A percentile compares a stretch with the other conserved stretches of the same genome.
Evolutionary conservation across 1,284 basidiomycete genomes (phyloP).

Genomic region (Puccinia novopanici): DNA sequence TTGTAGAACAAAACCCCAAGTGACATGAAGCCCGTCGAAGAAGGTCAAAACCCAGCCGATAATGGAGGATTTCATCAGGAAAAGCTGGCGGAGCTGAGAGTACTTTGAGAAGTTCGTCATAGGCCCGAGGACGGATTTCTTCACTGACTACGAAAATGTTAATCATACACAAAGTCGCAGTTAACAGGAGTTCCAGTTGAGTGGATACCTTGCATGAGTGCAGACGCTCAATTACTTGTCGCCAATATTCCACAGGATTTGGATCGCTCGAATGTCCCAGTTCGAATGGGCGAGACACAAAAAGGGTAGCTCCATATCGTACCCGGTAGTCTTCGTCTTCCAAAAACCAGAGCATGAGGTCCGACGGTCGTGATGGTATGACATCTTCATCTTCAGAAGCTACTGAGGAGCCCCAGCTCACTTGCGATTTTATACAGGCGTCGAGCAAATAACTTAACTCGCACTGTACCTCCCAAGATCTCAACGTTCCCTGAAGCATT

Average conservation of each 20-base stretch:
- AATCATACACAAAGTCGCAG: constrained; percentile 73
- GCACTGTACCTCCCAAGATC: constrained; percentile 31
- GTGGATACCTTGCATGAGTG: not conserved
- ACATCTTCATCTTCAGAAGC: constrained; percentile 5
- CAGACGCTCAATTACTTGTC: constrained; percentile 25
- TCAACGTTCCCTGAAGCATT: constrained; percentile 25
- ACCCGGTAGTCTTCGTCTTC: constrained; percentile 46
- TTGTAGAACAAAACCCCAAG: constrained; percentile 70
- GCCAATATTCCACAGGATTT: constrained; percentile 35
- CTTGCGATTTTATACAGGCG: constrained; percentile 13
- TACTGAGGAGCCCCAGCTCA: constrained; percentile 24
- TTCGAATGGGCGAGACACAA: constrained; percentile 38
- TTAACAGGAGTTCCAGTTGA: constrained; percentile 72
- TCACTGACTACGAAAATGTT: constrained; percentile 83
- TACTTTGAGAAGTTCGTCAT: constrained; percentile 82
- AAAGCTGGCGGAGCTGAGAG: constrained; percentile 42
- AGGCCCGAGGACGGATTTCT: constrained; percentile 76
- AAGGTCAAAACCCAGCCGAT: constrained; percentile 68
- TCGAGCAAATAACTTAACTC: constrained; percentile 34
- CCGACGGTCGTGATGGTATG: constrained; percentile 3
- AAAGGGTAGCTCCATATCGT: constrained; percentile 30
- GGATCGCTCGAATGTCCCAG: constrained; percentile 1
- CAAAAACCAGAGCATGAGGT: constrained; percentile 39
- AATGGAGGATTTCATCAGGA: constrained; percentile 62
- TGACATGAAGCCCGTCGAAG: constrained; percentile 68